Conservation (phyloP, 2,329 filamentous ascomycete species). For the Metarhizium humberi region DNA sequence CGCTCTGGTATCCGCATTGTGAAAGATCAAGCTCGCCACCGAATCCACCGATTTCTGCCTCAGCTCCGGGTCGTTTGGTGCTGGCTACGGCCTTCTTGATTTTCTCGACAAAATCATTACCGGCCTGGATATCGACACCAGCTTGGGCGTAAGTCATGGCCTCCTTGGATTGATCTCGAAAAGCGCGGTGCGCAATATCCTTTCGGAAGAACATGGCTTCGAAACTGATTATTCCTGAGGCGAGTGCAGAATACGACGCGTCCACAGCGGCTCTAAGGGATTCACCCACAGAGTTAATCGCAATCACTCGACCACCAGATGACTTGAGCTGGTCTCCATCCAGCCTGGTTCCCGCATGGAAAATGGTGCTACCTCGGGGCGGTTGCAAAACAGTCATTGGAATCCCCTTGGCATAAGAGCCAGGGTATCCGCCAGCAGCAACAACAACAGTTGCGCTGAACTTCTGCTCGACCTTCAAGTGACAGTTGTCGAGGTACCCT, state of each 20-base stretch:
- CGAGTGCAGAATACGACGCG: conserved; percentile 78
- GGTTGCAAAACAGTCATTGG: conserved; percentile 40
- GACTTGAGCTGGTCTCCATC: conserved; percentile 58
- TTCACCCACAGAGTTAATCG: conserved; percentile 66
- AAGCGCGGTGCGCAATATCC: conserved; percentile 79
- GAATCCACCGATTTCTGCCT: conserved; percentile 92
- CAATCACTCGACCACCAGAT: conserved; percentile 84
- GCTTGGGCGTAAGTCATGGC: conserved; percentile 84
- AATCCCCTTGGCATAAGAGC: conserved; percentile 71
- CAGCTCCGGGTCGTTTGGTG: conserved; percentile 76
- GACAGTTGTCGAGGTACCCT: conserved; percentile 61
- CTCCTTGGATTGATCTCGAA: conserved; percentile 37
- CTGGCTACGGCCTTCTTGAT: conserved; percentile 87
- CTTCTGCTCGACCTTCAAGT: conserved; percentile 56
- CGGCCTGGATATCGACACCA: conserved; percentile 88
- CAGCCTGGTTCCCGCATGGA: conserved; percentile 82
- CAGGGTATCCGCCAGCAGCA: conserved; percentile 85
- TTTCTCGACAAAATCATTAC: conserved; percentile 82
- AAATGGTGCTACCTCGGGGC: conserved; percentile 53
- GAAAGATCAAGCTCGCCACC: conserved; percentile 59
- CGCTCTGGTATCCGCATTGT: conserved; percentile 61
- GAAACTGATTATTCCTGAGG: conserved; percentile 60
- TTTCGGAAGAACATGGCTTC: conserved; percentile 85
- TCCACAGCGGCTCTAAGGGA: conserved; percentile 75
- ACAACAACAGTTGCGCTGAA: conserved; percentile 92